Evolutionary conservation across 441 rosid species (phyloP), one percentile per base, ranked within the genome.

Genomic region (Rhodomyrtus psidioides): DNA sequence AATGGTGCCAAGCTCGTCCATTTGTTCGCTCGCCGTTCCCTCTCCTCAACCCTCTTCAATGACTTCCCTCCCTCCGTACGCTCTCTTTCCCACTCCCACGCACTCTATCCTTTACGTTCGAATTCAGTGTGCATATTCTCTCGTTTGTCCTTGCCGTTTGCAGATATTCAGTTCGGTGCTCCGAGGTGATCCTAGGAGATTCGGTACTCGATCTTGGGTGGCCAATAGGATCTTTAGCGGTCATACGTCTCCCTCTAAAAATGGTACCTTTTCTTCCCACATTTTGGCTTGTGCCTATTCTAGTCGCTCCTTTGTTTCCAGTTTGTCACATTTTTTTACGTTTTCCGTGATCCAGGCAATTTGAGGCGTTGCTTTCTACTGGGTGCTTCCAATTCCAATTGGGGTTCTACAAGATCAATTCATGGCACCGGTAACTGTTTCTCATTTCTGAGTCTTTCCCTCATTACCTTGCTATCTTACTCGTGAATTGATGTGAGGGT

Each of bases 381-480:
- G 87, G 92, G 95, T 83, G 89, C 87, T 90, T 87, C 92, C n/a
- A 87, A 84, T 90, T 44, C 85, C 26, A 89, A 86, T 82, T 88
- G 91, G 87, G 91, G 93, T 65, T 82, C 91, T 34, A 79, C 91
- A 34, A 93, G 99, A 87, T 93, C 91, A 58, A 90, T 97, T 90
- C 99, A 96, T 88, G 94, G 97, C 89, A 92, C 98, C 53, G 98
- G 99, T 96, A 91, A 39, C 55, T 34, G 30, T 24, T 15, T 15
- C 19, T 15, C 70, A 13, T 26, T 19, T 55, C 24, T 53, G 13
- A 58, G 14, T 65, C 28, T 27, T 53, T n/a, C 39, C 55, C 51
- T 46, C 84, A 14, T 81, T 53, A 21, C 55, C 83, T 82, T 17
- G 58, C 83, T 51, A 17, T 49, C 57, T 53, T 27, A 2, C 44